These are phyloP conservation scores for Mortierella hygrophila DNA, from an alignment of 192 early-diverging fungal species.

Conservation along the genomic window DNA sequence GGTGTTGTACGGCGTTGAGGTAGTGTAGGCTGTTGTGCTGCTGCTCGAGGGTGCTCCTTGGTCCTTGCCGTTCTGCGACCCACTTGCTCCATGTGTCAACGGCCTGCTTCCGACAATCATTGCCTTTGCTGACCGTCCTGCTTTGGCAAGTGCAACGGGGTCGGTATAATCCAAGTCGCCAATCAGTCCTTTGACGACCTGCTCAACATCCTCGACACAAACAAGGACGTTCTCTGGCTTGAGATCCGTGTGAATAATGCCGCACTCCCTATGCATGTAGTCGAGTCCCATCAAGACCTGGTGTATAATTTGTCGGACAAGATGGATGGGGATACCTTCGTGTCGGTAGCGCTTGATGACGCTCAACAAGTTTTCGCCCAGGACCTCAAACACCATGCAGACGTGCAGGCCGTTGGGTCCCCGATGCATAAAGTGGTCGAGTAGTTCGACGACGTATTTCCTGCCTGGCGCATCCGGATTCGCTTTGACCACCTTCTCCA, in stretches of 20 bases:
- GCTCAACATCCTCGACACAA: slow-evolving; percentile 89
- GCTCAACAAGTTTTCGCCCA: slow-evolving; percentile 95
- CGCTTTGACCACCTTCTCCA: slow-evolving; percentile 82
- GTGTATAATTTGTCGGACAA: slow-evolving; percentile 93
- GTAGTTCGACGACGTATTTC: slow-evolving; percentile 85
- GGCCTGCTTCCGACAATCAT: slow-evolving; percentile 48
- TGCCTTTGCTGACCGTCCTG: slow-evolving; percentile 43
- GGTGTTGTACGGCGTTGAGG: slow-evolving; percentile 52
- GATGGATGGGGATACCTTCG: slow-evolving; percentile 84
- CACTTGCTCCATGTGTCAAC: slow-evolving; percentile 19
- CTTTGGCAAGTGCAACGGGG: slow-evolving; percentile 43
- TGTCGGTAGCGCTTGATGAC: slow-evolving; percentile 88
- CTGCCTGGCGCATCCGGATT: slow-evolving; percentile 70
- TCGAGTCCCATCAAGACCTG: slow-evolving; percentile 94
- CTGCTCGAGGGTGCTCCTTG: background rate
- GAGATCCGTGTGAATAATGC: slow-evolving; percentile 98
- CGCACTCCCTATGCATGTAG: slow-evolving; percentile 94
- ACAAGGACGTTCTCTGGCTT: slow-evolving; percentile 98
- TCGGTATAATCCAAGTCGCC: slow-evolving; percentile 62
- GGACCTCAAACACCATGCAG: slow-evolving; percentile 97
- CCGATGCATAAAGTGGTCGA: slow-evolving; percentile 91
- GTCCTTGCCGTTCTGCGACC: background rate
- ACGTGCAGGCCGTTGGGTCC: slow-evolving; percentile 95
- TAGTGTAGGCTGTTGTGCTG: background rate
- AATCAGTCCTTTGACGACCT: slow-evolving; percentile 70